These are phyloP conservation scores for Ploettnerulaceae sp. DNA, from an alignment of 2,329 filamentous ascomycete species.

Conservation along the genomic window DNA sequence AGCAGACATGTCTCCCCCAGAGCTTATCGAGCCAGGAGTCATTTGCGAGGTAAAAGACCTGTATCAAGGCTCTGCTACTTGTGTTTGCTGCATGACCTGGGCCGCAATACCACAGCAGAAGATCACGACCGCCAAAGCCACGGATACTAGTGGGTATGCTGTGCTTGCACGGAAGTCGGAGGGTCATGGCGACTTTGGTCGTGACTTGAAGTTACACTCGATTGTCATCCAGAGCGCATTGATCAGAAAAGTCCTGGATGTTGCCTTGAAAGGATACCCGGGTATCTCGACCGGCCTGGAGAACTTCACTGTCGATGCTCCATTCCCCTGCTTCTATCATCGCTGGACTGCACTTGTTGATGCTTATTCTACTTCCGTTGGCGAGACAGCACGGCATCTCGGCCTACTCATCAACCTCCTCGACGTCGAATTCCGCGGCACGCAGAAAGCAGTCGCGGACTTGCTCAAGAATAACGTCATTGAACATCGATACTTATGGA, in stretches of 20 bases:
- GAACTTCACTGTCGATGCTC: conserved; percentile 31
- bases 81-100: conserved; percentile 12
- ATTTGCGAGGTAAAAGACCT: conserved; percentile 10
- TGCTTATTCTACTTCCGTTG: conserved; percentile 20
- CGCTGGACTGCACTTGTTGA: conserved; percentile 32
- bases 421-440: conserved; percentile 25
- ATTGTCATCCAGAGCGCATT: conserved; percentile 35
- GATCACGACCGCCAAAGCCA: neutral
- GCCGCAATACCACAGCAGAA: conserved; percentile 10
- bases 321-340: conserved; percentile 36
- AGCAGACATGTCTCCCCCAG: neutral
- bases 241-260: conserved; percentile 32
- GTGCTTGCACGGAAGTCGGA: conserved; percentile 11
- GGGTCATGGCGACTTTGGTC: conserved; percentile 11
- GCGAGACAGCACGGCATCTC: conserved; percentile 29
- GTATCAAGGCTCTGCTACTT: conserved; percentile 4
- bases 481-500: conserved; percentile 41
- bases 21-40: neutral
- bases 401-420: conserved; percentile 34
- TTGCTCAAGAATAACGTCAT: conserved; percentile 38
- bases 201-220: conserved; percentile 36
- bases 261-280: conserved; percentile 32
- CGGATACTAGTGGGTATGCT: conserved; percentile 9
- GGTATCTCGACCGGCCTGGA: conserved; percentile 33
- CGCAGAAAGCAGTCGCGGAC: conserved; percentile 20